Evolutionary conservation across 169 alveolate genomes (phyloP), one percentile per base, ranked within the genome.

Genomic region (Cryptosporidium canis): DNA sequence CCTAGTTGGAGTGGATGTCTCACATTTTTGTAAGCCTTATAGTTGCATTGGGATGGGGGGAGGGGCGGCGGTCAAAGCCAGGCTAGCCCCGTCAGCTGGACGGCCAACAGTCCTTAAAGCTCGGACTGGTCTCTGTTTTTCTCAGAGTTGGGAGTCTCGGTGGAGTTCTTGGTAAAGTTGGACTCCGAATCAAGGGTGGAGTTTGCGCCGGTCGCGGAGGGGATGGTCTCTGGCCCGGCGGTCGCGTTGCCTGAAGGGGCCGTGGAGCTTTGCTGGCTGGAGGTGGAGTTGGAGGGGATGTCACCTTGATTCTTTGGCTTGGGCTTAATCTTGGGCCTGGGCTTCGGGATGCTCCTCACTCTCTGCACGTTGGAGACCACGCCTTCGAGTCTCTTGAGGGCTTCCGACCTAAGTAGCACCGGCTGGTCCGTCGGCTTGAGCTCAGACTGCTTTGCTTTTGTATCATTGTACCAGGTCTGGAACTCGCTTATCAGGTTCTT

Each of bases 271-370:
- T 21, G n/a, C 4, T 61, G 48, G 27, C 14, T 31, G n/a, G 83
- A 47, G 9, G 67, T 68, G 9, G 63, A 18, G 53, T 29, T 29
- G 33, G 65, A 39, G 1, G 27, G 65, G 29, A 43, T 66, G 16
- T 31, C 63, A 31, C 3, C 43, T 9, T 58, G 44, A 21, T 27
- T 55, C 35, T 53, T 45, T 14, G 85, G 55, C 29, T 77, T 77
- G 4, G 87, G 16, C 66, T 77, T 77, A 31, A 70, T 70, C 31
- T 70, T 70, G 16, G 87, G 87, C 58, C 72, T 77, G 18, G 87
- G 87, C n/a, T 77, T 77, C 1, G 87, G 87, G 21, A 61, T 77
- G 35, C 21, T 77, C 14, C 72, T 33, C 24, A 77, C 70, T 63
- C 72, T 55, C 14, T 41, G 64, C 2, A 77, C 87, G n/a, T 39